Evolutionary conservation across 768 basidiomycete species (phyloP).

Genomic region (Hortiboletus flavorubellus): DNA sequence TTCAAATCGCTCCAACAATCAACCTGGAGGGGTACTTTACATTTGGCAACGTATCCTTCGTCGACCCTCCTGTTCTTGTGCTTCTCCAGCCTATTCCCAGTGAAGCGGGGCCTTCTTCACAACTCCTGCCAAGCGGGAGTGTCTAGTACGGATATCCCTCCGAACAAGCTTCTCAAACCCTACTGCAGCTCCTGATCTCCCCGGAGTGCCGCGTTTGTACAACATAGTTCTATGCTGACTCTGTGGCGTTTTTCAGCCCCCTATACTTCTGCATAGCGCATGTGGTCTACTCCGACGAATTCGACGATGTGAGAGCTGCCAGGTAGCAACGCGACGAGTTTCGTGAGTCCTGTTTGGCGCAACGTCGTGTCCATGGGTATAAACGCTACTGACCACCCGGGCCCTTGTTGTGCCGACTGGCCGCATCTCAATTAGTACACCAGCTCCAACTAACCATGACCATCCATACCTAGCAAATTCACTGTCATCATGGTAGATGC

Average conservation of each 20-base stretch:
- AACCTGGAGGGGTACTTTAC: conserved; percentile 7
- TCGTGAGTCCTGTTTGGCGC: conserved; percentile 35
- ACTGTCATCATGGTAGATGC: conserved; percentile 30
- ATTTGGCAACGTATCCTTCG: conserved; percentile 32
- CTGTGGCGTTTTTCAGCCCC: conserved; percentile 25
- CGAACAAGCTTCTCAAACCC: conserved; percentile 41
- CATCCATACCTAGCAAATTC: conserved; percentile 16
- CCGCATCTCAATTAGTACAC: conserved; percentile 26
- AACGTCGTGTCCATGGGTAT: conserved; percentile 31
- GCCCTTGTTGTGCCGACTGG: conserved; percentile 43
- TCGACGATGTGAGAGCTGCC: conserved; percentile 36
- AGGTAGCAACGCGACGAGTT: conserved; percentile 30
- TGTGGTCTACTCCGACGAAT: conserved; percentile 22
- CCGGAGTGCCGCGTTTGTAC: conserved; percentile 12
- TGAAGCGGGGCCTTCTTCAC: conserved; percentile 42
- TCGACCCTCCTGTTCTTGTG: conserved; percentile 45
- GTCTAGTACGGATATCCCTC: conserved; percentile 41
- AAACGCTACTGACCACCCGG: conserved; percentile 46
- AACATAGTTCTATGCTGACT: background rate
- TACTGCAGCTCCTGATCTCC: conserved; percentile 23
- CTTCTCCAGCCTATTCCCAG: conserved; percentile 54
- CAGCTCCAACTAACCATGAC: too few species aligned
- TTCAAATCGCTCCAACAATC: conserved; percentile 21
- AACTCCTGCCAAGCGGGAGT: conserved; percentile 49
- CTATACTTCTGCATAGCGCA: conserved; percentile 42